Percentiles rank a stretch among this genome's conserved stretches.
Conservation (phyloP, 768 basidiomycete genomes). For the Clavaria fumosa region DNA sequence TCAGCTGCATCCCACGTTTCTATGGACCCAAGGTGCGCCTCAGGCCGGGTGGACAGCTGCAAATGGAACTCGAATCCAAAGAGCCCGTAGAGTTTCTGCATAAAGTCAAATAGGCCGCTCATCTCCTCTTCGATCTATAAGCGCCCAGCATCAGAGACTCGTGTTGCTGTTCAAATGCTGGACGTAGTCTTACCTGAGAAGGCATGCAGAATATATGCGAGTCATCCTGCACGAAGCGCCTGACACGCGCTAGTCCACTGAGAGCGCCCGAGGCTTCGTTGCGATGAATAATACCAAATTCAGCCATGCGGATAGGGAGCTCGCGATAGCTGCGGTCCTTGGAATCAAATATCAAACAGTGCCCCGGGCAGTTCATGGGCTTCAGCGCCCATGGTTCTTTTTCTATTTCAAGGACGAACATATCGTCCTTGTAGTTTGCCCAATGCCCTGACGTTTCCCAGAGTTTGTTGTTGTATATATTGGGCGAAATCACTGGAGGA, state of each 20-base stretch:
- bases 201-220: conserved; percentile 98
- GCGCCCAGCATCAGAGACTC: conserved; percentile 1
- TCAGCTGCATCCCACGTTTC: conserved; percentile 89
- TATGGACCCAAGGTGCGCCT: conserved; percentile 80
- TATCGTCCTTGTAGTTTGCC: conserved; percentile 96
- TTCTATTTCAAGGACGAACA: conserved; percentile 90
- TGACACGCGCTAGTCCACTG: conserved; percentile 83
- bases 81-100: conserved; percentile 82
- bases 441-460: conserved; percentile 99
- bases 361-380: conserved; percentile 99
- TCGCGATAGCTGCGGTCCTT: conserved; percentile 90
- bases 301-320: conserved; percentile 93
- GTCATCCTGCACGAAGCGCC: conserved; percentile 95
- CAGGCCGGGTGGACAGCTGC: conserved; percentile 90
- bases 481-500: conserved; percentile 79
- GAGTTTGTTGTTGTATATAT: conserved; percentile 91
- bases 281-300: conserved; percentile 93
- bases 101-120: conserved; percentile 78
- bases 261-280: conserved; percentile 94
- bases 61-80: conserved; percentile 93
- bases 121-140: conserved; percentile 77
- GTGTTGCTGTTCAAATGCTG: background rate
- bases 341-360: conserved; percentile 90
- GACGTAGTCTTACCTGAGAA: conserved; percentile 44
- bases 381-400: conserved; percentile 94